Conservation (phyloP, 2,329 filamentous ascomycete genomes). For the Fusarium algeriense region DNA sequence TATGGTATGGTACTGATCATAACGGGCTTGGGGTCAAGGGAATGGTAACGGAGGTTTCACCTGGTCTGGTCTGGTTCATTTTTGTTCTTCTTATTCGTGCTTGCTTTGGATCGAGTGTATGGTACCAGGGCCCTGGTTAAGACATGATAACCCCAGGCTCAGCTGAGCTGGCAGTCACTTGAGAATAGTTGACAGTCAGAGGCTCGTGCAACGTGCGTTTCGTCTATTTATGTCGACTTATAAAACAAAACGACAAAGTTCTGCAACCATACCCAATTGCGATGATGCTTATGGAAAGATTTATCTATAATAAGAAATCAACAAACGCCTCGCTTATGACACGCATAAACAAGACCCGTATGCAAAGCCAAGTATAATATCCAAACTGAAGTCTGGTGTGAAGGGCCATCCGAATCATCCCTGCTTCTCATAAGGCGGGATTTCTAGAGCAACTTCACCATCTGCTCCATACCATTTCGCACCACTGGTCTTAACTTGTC, state of each 20-base stretch:
- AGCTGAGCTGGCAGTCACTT: slow-evolving; percentile 13
- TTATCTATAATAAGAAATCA: slow-evolving; percentile 5
- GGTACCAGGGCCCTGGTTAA: slow-evolving; percentile 6
- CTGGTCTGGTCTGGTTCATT: slow-evolving; percentile 11
- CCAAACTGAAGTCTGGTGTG: neutral
- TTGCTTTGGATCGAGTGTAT: slow-evolving; percentile 23
- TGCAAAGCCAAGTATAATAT: neutral
- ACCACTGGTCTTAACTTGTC: slow-evolving; percentile 68
- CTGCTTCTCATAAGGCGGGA: slow-evolving; percentile 45
- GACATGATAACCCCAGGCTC: slow-evolving; percentile 1
- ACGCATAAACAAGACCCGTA: neutral
- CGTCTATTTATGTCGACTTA: slow-evolving; percentile 3
- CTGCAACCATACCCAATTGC: neutral
- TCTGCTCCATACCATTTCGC: slow-evolving; percentile 76
- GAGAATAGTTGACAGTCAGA: neutral
- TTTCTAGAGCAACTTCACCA: slow-evolving; percentile 64
- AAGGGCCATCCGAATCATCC: neutral
- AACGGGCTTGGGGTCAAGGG: slow-evolving; percentile 13
- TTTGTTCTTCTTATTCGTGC: slow-evolving; percentile 9
- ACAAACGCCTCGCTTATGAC: slow-evolving; percentile 37
- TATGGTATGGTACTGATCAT: slow-evolving; percentile 15
- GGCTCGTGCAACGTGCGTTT: neutral
- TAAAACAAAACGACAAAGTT: neutral
- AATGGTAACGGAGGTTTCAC: slow-evolving; percentile 7
- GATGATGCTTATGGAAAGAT: neutral